phyloP scores from a whole-genome alignment of 2,329 filamentous ascomycete species.

The Penicillium expansum region DNA sequence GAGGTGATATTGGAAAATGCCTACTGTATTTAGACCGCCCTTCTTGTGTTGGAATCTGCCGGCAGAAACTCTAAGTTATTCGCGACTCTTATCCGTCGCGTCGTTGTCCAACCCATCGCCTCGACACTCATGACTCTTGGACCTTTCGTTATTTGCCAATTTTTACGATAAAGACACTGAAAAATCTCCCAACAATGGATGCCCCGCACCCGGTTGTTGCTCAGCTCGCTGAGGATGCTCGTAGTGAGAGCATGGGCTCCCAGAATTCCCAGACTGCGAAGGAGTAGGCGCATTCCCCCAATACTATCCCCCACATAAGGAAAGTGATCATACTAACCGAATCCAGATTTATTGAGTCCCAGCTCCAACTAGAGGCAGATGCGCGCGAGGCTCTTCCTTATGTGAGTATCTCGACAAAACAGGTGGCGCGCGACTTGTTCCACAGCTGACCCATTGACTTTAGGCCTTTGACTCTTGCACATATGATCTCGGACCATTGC shows the following conservation, averaged over 20 bases:
- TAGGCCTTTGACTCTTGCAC: slow-evolving; percentile 94
- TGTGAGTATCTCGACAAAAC: slow-evolving; percentile 51
- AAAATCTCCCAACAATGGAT: slow-evolving; percentile 20
- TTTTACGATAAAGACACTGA: background rate
- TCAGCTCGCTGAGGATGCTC: slow-evolving; percentile 18
- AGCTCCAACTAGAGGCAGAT: slow-evolving; percentile 89
- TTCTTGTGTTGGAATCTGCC: background rate
- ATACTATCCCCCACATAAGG: background rate
- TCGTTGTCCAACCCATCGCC: background rate
- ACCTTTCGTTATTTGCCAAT: background rate
- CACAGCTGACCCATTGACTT: slow-evolving; percentile 10
- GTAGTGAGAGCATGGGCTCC: slow-evolving; percentile 45
- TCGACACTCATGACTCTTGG: background rate
- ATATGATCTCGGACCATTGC: slow-evolving; percentile 78
- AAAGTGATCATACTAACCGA: background rate
- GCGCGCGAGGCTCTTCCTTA: slow-evolving; percentile 93
- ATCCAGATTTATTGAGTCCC: slow-evolving; percentile 76
- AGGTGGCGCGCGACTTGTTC: slow-evolving; percentile 1
- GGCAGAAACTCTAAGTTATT: background rate
- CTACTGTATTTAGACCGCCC: background rate
- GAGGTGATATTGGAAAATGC: background rate
- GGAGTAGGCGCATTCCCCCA: slow-evolving; percentile 50
- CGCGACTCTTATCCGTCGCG: background rate
- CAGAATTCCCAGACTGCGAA: slow-evolving; percentile 69
- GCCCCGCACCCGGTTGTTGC: slow-evolving; percentile 8